Conservation (phyloP, 148 eudicot genomes). For the Bassia scoparia region DNA sequence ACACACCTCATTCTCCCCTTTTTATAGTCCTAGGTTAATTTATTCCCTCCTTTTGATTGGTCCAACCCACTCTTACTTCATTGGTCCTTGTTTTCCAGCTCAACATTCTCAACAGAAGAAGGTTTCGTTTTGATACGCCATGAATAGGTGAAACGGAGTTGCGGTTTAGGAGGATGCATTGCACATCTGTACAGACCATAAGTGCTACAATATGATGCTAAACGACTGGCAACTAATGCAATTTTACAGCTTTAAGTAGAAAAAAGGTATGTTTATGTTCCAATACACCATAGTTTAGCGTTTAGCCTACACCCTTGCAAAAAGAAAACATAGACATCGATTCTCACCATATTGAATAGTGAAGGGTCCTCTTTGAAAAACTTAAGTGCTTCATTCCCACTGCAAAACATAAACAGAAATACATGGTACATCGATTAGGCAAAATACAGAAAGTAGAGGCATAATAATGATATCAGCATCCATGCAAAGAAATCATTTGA, state of each 20-base stretch:
- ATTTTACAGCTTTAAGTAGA: background rate
- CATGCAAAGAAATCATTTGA: background rate
- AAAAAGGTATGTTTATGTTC: background rate
- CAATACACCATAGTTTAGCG: too few relatives aligned
- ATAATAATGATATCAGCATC: background rate
- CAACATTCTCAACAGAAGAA: too few relatives aligned
- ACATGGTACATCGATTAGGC: background rate
- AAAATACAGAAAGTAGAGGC: background rate
- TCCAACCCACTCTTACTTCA: too few relatives aligned
- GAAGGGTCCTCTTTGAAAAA: slow-evolving; percentile 79
- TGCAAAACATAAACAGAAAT: slow-evolving; percentile 25
- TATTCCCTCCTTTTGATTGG: too few relatives aligned
- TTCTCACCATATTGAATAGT: slow-evolving; percentile 64
- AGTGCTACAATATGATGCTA: background rate
- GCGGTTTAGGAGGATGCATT: too few relatives aligned
- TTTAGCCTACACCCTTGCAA: background rate
- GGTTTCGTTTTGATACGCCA: too few relatives aligned
- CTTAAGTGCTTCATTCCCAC: slow-evolving; percentile 77
- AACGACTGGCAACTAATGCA: background rate
- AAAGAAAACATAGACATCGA: background rate
- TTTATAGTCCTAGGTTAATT: too few relatives aligned
- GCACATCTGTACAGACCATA: background rate
- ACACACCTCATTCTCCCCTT: too few relatives aligned
- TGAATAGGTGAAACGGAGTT: too few relatives aligned
- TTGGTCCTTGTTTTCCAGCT: too few relatives aligned